Evolutionary conservation across 2,329 filamentous ascomycete genomes (phyloP).

Genomic region (Colletotrichum sidae): DNA sequence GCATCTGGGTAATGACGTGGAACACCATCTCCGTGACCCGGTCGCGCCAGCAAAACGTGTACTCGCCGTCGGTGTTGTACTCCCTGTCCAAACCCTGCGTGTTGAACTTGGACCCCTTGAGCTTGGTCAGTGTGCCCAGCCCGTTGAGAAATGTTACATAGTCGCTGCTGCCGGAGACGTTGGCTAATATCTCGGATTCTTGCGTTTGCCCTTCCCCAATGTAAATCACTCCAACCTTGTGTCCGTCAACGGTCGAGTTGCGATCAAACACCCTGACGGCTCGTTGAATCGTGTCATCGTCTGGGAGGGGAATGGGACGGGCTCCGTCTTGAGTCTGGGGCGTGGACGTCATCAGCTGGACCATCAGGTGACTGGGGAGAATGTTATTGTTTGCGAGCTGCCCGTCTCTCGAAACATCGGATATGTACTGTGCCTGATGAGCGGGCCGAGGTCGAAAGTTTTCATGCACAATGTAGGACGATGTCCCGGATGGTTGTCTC

Average conservation of each 20-base stretch:
- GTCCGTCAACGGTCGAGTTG: slow-evolving; percentile 90
- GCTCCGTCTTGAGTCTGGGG: slow-evolving; percentile 68
- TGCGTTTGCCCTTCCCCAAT: slow-evolving; percentile 87
- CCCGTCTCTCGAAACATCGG: slow-evolving; percentile 61
- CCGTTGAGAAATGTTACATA: slow-evolving; percentile 88
- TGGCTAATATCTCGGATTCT: slow-evolving; percentile 87
- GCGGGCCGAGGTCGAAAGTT: slow-evolving; percentile 68
- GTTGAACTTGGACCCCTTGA: slow-evolving; percentile 89
- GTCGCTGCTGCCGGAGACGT: slow-evolving; percentile 86
- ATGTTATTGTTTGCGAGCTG: slow-evolving; percentile 69
- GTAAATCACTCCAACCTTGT: slow-evolving; percentile 96
- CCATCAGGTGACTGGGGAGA: slow-evolving; percentile 78
- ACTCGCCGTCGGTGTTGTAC: slow-evolving; percentile 84
- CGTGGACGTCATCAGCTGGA: slow-evolving; percentile 74
- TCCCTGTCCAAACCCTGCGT: slow-evolving; percentile 88
- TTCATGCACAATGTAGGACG: slow-evolving; percentile 69
- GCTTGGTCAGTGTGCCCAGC: slow-evolving; percentile 82
- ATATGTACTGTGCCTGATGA: slow-evolving; percentile 63
- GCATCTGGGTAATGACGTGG: slow-evolving; percentile 98
- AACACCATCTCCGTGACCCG: slow-evolving; percentile 95
- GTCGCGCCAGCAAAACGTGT: slow-evolving; percentile 94
- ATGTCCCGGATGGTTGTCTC: slow-evolving; percentile 76
- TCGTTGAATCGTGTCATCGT: slow-evolving; percentile 75
- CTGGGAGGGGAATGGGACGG: slow-evolving; percentile 81
- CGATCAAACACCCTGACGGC: slow-evolving; percentile 86